Base-by-base conservation (phyloP, 805 yeast species). In the Deakozyma indianensis region DNA sequence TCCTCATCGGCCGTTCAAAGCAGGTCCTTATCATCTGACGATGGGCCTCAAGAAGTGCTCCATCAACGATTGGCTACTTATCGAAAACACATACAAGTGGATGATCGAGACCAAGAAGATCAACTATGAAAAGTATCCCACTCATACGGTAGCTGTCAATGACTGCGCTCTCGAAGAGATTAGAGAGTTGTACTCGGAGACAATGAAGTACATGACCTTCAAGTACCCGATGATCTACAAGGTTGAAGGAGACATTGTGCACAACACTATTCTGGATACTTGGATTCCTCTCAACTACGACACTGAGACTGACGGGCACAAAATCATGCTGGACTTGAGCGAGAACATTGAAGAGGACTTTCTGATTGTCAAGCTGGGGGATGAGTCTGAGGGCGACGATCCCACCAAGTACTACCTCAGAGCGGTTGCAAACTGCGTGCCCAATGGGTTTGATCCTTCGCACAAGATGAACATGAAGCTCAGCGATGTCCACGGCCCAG, bases 401-500 rank as follows among this genome's bases (percentile, higher is more conserved):
- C 38, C 38, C 7, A 32, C 38, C 38, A 32, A 53, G 45, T 82
- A 80, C 56, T 64, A 70, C 23, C 57, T 78, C 40, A 65, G 79
- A 44, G 78, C 77, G 0, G 75, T 77, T 4, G 63, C 72, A 2
- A 70, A 78, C 22, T 76, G 78, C 4, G 80, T 79, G 52, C 85
- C 90, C 1, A 75, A 80, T 1, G 90, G 90, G 1, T 83, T 83
- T 59, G 76, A 77, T 54, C 88, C 90, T 3, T 60, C 68, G 3
- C 61, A 56, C 7, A 70, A 74, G 50, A 67, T 74, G 50, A 65
- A 77, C 53, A 60, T 67, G 52, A 77, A 80, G 1, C 60, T 83
- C 35, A 73, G 83, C 0, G 63, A 58, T 42, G 73, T 83, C 48
- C 94, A 83, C 56, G 70, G 63, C 2, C 88, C 88, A 0, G 88